These are phyloP conservation scores for Acarospora socialis DNA, from an alignment of 2,329 filamentous ascomycete species.

Conservation along the genomic window DNA sequence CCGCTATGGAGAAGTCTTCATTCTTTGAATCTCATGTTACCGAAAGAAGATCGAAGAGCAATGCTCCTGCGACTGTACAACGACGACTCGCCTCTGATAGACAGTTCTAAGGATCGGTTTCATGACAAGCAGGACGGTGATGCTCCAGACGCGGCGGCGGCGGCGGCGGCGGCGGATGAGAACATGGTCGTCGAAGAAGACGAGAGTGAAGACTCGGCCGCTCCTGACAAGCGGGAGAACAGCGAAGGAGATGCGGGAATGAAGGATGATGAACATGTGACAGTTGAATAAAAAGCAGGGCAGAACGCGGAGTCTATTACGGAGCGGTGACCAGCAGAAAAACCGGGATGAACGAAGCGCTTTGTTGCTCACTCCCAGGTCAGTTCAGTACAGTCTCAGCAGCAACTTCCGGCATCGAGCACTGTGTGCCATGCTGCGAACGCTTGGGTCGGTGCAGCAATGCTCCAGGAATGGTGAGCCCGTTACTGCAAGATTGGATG, in stretches of 20 bases:
- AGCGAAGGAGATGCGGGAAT: background rate
- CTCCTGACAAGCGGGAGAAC: background rate
- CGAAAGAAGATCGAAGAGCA: conserved; percentile 87
- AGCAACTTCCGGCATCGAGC: too few relatives aligned
- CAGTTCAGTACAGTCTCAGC: too few relatives aligned
- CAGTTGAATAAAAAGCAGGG: background rate
- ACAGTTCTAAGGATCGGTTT: conserved; percentile 30
- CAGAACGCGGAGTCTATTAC: background rate
- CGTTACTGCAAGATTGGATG: too few relatives aligned
- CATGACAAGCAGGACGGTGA: conserved; percentile 12
- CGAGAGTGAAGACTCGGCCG: conserved; percentile 12
- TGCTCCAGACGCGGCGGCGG: conserved; percentile 11
- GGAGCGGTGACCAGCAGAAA: too few relatives aligned
- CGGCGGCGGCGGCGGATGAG: conserved; percentile 23
- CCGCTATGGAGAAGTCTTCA: conserved; percentile 89
- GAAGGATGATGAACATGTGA: background rate
- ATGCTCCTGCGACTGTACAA: conserved; percentile 88
- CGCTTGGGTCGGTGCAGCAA: too few relatives aligned
- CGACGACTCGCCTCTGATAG: conserved; percentile 71
- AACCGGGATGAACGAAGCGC: too few relatives aligned
- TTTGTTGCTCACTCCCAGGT: too few relatives aligned
- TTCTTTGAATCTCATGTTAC: conserved; percentile 90
- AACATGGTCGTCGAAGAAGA: conserved; percentile 24
- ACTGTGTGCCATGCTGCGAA: too few relatives aligned
- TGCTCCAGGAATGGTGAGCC: too few relatives aligned